Evolutionary conservation across 345 rosid genomes (phyloP).

Genomic region (Murraya koenigii): DNA sequence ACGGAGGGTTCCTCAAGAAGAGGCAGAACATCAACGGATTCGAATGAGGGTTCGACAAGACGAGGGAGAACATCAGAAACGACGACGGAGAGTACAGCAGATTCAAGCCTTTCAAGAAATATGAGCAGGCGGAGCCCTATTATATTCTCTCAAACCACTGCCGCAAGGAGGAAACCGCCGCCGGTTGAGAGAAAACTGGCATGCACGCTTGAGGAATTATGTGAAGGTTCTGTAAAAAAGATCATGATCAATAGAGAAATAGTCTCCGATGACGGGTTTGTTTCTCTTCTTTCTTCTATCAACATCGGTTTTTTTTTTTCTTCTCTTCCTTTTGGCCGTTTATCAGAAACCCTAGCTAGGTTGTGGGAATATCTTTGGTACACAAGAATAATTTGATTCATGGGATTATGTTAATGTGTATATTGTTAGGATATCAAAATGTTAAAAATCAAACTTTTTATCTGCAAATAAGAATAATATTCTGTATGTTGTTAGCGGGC

Average conservation of each 20-base stretch:
- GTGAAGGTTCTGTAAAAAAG: slow-evolving; percentile 58
- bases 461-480: too few relatives aligned
- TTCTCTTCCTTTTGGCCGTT: neutral
- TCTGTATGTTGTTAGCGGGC: too few relatives aligned
- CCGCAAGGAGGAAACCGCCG: slow-evolving; percentile 52
- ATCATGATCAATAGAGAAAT: slow-evolving; percentile 57
- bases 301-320: neutral
- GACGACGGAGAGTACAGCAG: neutral
- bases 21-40: slow-evolving; percentile 3
- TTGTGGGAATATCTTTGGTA: too few relatives aligned
- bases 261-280: slow-evolving; percentile 60
- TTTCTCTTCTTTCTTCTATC: neutral
- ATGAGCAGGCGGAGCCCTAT: slow-evolving; percentile 54
- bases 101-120: slow-evolving; percentile 28
- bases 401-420: too few relatives aligned
- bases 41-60: too few relatives aligned
- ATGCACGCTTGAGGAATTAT: slow-evolving; percentile 83
- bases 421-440: too few relatives aligned
- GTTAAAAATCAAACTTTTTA: too few relatives aligned
- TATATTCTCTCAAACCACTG: slow-evolving; percentile 66
- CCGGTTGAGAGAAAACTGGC: slow-evolving; percentile 59
- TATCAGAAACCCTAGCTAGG: too few relatives aligned
- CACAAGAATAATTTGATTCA: too few relatives aligned
- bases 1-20: neutral
- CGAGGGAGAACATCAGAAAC: slow-evolving; percentile 1